Evolutionary conservation across 1,284 basidiomycete species (phyloP).

Genomic region (Xerocomus nothofagi): DNA sequence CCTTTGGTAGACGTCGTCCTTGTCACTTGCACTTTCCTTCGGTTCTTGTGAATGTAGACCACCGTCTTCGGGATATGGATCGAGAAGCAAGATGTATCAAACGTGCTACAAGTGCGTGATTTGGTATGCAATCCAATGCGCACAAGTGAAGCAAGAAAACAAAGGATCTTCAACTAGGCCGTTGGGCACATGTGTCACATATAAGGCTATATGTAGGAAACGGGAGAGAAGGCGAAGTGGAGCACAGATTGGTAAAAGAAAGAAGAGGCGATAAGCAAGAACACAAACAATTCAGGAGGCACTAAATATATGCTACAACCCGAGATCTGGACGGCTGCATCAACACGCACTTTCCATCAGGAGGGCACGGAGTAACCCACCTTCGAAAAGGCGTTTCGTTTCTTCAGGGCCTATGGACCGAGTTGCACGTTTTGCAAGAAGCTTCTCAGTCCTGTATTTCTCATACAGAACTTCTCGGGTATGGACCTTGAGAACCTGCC

Average conservation of each 20-base stretch:
- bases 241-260: constrained; percentile 6
- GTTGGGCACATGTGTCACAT: constrained; percentile 20
- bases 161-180: constrained; percentile 17
- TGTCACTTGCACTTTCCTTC: constrained; percentile 2
- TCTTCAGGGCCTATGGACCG: constrained; percentile 72
- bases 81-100: constrained; percentile 24
- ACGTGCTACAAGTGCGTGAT: constrained; percentile 26
- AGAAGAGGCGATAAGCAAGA: constrained; percentile 27
- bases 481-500: constrained; percentile 70
- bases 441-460: constrained; percentile 80
- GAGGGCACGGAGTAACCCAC: constrained; percentile 40
- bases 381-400: constrained; percentile 67
- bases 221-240: constrained; percentile 1
- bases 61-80: background rate
- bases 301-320: constrained; percentile 36
- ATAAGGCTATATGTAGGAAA: constrained; percentile 13
- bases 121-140: constrained; percentile 26
- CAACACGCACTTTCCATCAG: constrained; percentile 26
- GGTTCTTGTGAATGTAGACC: constrained; percentile 8
- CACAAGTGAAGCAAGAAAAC: constrained; percentile 24
- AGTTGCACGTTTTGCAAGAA: constrained; percentile 78
- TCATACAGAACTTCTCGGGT: constrained; percentile 84
- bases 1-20: constrained; percentile 1
- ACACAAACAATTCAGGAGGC: constrained; percentile 11
- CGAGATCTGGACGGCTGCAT: constrained; percentile 38